Conservation (phyloP, 164 flowering plant genomes). For the Stephania japonica region DNA sequence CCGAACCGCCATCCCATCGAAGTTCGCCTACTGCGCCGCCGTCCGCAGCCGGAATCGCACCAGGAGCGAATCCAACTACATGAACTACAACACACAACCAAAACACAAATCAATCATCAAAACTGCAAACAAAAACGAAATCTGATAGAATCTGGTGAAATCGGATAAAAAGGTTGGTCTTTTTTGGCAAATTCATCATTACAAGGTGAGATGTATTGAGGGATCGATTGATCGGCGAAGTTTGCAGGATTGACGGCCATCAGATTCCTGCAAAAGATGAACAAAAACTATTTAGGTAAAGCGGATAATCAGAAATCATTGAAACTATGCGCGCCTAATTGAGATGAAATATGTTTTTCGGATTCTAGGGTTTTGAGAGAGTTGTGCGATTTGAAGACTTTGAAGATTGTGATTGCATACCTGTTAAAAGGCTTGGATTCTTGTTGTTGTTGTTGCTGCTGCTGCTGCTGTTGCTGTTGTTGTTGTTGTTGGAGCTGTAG, state of each 20-base stretch:
- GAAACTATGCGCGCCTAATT: background rate
- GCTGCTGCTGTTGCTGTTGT: slow-evolving; percentile 34
- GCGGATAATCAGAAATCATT: background rate
- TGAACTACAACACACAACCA: slow-evolving; percentile 28
- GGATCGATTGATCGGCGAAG: slow-evolving; percentile 54
- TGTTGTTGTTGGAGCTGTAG: slow-evolving; percentile 6
- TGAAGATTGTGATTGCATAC: slow-evolving; percentile 13
- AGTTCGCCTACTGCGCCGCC: slow-evolving; percentile 39
- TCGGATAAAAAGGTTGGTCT: background rate
- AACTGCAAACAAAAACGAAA: background rate
- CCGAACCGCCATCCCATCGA: slow-evolving; percentile 45
- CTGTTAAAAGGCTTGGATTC: slow-evolving; percentile 32
- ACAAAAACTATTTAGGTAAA: background rate
- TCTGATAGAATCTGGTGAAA: background rate
- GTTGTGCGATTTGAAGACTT: background rate
- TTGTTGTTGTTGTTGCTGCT: slow-evolving; percentile 25
- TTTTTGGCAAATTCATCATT: slow-evolving; percentile 6
- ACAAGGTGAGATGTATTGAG: slow-evolving; percentile 72
- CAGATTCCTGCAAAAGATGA: slow-evolving; percentile 38
- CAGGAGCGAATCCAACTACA: slow-evolving; percentile 32
- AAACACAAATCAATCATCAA: slow-evolving; percentile 1
- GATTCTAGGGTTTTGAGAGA: slow-evolving; percentile 5
- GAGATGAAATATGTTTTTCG: background rate
- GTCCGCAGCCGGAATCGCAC: slow-evolving; percentile 26
- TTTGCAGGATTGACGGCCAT: slow-evolving; percentile 28